phyloP scores from a whole-genome alignment of 306 rosid species.

The Casuarina cunninghamiana region DNA sequence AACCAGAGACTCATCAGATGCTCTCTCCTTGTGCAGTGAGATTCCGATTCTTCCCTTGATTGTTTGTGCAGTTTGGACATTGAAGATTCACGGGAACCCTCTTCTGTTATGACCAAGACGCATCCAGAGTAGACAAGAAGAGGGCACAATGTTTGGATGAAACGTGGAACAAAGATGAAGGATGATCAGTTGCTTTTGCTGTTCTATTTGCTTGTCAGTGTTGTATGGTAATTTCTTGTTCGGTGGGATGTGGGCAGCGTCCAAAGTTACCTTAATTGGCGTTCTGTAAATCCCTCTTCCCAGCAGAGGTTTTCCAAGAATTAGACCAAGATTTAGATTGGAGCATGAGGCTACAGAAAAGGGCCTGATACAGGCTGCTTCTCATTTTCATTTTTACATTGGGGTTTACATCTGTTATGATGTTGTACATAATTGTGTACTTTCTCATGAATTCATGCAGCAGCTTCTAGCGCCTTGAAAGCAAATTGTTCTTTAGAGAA shows the following conservation, averaged over 20 bases:
- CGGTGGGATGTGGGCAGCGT: no score
- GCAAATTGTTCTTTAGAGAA: background rate
- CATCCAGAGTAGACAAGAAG: no score
- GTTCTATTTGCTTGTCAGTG: no score
- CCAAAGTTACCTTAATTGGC: no score
- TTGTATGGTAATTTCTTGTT: no score
- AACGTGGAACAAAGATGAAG: no score
- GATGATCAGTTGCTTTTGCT: no score
- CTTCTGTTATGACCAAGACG: background rate
- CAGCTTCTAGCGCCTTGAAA: background rate
- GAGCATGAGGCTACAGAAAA: no score
- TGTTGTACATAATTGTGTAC: background rate
- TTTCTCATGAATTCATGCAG: background rate
- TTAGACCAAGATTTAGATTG: no score
- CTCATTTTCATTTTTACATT: background rate
- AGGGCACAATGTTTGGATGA: no score
- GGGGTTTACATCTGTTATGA: background rate
- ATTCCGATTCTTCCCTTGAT: conserved; percentile 33
- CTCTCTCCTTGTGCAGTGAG: conserved; percentile 28
- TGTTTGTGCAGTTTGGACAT: conserved; percentile 25
- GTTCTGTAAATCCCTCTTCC: no score
- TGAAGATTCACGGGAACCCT: conserved; percentile 26
- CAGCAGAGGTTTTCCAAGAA: no score
- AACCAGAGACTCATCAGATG: conserved; percentile 18
- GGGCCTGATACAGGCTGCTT: background rate